phyloP scores from a whole-genome alignment of 2,329 filamentous ascomycete genomes.

The Paraphaeosphaeria sporulosa region DNA sequence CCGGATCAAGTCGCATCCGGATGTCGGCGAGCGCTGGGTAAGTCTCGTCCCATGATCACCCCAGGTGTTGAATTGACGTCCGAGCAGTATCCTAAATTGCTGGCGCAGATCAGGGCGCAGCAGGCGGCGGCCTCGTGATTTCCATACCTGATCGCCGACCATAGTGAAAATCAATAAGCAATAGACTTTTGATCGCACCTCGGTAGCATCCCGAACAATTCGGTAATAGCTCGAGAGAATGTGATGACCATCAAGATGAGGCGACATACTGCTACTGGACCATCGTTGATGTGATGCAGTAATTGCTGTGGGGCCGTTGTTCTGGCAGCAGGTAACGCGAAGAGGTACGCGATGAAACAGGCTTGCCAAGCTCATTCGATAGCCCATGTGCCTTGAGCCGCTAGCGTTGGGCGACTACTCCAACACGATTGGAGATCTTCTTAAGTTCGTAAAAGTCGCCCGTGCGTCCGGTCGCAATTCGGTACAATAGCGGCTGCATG shows the following conservation, averaged over 20 bases:
- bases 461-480: slow-evolving; percentile 7
- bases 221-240: not conserved
- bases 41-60: slow-evolving; percentile 21
- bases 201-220: not conserved
- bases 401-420: slow-evolving; percentile 9
- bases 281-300: not conserved
- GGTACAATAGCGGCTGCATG: not conserved
- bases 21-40: slow-evolving; percentile 80
- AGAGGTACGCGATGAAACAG: not conserved
- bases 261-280: not conserved
- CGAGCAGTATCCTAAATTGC: slow-evolving; percentile 53
- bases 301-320: slow-evolving; percentile 3
- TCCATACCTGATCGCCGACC: not conserved
- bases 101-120: slow-evolving; percentile 52
- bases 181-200: not conserved
- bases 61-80: slow-evolving; percentile 13
- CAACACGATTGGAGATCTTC: slow-evolving; percentile 9
- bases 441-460: not conserved
- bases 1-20: slow-evolving; percentile 83
- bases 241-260: not conserved
- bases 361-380: slow-evolving; percentile 11
- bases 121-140: slow-evolving; percentile 39
- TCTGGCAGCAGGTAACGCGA: not conserved
- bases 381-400: slow-evolving; percentile 2
- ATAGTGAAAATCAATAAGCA: not conserved